Evolutionary conservation across 441 rosid genomes (phyloP).

Genomic region (Eruca vesicaria): DNA sequence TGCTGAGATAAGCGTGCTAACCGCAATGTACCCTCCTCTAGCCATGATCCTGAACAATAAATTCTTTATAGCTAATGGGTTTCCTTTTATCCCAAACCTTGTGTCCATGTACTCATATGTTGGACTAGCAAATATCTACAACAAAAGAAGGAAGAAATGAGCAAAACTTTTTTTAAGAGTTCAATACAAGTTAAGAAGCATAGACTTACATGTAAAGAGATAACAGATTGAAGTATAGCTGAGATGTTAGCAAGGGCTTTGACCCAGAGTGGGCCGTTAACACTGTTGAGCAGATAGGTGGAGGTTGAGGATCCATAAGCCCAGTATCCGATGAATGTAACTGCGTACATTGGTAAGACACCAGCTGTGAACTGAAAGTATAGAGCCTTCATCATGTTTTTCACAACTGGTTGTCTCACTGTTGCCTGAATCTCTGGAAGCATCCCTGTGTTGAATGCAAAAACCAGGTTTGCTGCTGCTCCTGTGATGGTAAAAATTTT

Average conservation of each 20-base stretch:
- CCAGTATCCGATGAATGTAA: constrained; percentile 88
- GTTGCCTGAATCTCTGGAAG: constrained; percentile 99
- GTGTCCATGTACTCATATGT: constrained; percentile 49
- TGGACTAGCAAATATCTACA: constrained; percentile 90
- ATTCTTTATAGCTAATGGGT: not conserved
- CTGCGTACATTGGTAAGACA: constrained; percentile 67
- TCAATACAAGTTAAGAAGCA: too few relatives aligned
- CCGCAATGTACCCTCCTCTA: not conserved
- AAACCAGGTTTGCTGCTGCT: constrained; percentile 76
- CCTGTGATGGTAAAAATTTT: constrained; percentile 67
- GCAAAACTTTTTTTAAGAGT: not conserved
- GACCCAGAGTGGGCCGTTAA: constrained; percentile 78
- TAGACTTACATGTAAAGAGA: constrained; percentile 69
- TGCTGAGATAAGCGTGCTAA: not conserved
- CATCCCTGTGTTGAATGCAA: constrained; percentile 93
- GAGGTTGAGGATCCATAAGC: constrained; percentile 82
- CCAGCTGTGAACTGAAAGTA: constrained; percentile 83
- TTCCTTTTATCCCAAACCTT: not conserved
- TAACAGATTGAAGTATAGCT: constrained; percentile 84
- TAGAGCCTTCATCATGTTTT: constrained; percentile 81
- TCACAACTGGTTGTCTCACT: constrained; percentile 70
- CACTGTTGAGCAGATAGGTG: constrained; percentile 66
- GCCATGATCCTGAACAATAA: not conserved
- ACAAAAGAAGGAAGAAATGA: not conserved
- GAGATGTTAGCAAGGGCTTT: constrained; percentile 73